Conservation (phyloP, 2,329 filamentous ascomycete genomes). For the Albophoma yamanashiensis region DNA sequence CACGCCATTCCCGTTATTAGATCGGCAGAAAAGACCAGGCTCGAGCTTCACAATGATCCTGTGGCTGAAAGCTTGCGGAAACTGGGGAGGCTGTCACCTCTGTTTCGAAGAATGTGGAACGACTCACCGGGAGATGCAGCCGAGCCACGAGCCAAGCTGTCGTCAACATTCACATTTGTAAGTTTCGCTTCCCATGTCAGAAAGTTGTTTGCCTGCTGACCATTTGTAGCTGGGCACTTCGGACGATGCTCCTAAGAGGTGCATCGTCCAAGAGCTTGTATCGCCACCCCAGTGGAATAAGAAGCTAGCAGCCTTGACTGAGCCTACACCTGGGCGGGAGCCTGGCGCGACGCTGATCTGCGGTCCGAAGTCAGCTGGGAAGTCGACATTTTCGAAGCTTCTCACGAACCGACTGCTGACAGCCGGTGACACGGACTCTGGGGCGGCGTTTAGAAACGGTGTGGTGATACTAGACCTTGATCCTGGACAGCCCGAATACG, state of each 20-base stretch:
- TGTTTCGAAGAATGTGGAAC: conserved; percentile 59
- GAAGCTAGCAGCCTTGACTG: conserved; percentile 36
- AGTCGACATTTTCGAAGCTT: conserved; percentile 62
- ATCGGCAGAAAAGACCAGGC: conserved; percentile 33
- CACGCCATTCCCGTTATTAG: conserved; percentile 60
- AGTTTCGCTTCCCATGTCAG: conserved; percentile 4
- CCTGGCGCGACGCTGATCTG: conserved; percentile 45
- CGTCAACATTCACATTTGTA: conserved; percentile 40
- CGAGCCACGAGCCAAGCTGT: conserved; percentile 7
- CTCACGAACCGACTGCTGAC: conserved; percentile 59
- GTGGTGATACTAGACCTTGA: conserved; percentile 64
- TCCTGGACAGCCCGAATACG: conserved; percentile 67
- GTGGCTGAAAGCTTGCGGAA: conserved; percentile 35
- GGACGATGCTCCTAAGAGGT: conserved; percentile 38
- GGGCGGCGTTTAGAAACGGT: conserved; percentile 9
- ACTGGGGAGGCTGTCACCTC: conserved; percentile 50
- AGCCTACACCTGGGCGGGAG: conserved; percentile 17
- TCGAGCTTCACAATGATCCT: conserved; percentile 48
- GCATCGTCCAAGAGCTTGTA: conserved; percentile 40
- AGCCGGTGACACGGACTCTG: conserved; percentile 6
- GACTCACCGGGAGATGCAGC: conserved; percentile 20
- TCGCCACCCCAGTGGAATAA: conserved; percentile 52
- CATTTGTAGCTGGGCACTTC: conserved; percentile 38
- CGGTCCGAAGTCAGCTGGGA: conserved; percentile 63
- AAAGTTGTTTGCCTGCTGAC: conserved; percentile 8